A percentile compares a stretch with the other conserved stretches of the same genome.
Evolutionary conservation across 306 rosid species (phyloP).

Genomic region (Trichosanthes cucumerina): DNA sequence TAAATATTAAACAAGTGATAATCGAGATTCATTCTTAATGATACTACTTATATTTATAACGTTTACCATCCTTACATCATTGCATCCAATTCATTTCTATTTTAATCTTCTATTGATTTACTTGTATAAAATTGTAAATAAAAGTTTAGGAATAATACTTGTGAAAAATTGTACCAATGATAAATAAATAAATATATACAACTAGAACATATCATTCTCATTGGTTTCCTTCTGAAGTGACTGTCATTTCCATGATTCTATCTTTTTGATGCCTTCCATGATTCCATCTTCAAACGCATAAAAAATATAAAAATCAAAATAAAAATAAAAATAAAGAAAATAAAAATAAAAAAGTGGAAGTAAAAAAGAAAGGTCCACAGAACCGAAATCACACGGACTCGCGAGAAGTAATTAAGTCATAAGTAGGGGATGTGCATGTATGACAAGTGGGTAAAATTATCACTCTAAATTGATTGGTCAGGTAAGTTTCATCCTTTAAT

Average conservation of each 20-base stretch:
- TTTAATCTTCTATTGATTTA: neutral
- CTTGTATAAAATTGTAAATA: neutral
- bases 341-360: neutral
- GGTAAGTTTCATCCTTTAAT: neutral
- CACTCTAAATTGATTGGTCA: slow-evolving; percentile 12
- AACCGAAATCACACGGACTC: neutral
- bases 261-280: no score
- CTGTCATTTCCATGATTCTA: neutral
- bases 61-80: no score
- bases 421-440: slow-evolving; percentile 53
- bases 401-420: slow-evolving; percentile 11
- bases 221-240: neutral
- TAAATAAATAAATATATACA: neutral
- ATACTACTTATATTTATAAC: neutral
- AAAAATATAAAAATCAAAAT: neutral
- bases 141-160: neutral
- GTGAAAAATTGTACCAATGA: neutral
- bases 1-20: no score
- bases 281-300: neutral
- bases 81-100: neutral
- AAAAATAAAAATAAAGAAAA: neutral
- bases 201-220: neutral
- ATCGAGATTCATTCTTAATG: no score
- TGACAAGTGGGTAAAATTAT: slow-evolving; percentile 58
- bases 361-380: neutral